A percentile compares a stretch with the other conserved stretches of the same genome.
Conservation (phyloP, 352 stramenopile species). For the Phytophthora chlamydospora region DNA sequence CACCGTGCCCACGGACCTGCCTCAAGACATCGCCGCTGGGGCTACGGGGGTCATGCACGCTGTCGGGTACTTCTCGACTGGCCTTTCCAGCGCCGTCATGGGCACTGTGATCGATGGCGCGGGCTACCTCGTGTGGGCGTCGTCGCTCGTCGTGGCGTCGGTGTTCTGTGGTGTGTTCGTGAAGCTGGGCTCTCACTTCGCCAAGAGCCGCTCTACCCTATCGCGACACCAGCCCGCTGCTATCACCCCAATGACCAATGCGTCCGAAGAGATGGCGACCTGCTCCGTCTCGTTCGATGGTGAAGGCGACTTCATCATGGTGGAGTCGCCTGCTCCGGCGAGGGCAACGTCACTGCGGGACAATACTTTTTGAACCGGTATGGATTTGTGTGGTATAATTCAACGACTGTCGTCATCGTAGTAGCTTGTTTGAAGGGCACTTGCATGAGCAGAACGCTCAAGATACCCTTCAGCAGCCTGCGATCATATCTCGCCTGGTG, state of each 20-base stretch:
- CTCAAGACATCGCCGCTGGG: constrained; percentile 70
- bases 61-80: constrained; percentile 73
- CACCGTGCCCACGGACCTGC: constrained; percentile 74
- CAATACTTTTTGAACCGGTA: constrained; percentile 8
- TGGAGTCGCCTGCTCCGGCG: constrained; percentile 20
- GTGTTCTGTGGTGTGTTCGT: constrained; percentile 66
- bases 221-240: constrained; percentile 28
- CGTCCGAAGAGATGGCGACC: constrained; percentile 20
- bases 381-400: constrained; percentile 14
- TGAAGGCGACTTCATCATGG: constrained; percentile 27
- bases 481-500: no score
- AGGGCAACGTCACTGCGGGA: neutral
- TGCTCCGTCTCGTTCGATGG: constrained; percentile 19
- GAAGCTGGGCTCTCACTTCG: constrained; percentile 64
- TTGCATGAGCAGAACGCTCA: neutral
- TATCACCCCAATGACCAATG: constrained; percentile 15
- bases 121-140: constrained; percentile 63
- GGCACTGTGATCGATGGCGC: constrained; percentile 58
- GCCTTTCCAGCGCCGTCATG: constrained; percentile 69
- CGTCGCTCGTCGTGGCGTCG: constrained; percentile 65
- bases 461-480: no score
- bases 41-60: constrained; percentile 71
- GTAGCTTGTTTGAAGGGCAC: neutral
- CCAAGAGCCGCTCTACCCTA: constrained; percentile 33
- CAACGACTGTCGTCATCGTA: constrained; percentile 5